Base-by-base conservation (phyloP, 73 alveolate species). In the Paramecium bursaria region DNA sequence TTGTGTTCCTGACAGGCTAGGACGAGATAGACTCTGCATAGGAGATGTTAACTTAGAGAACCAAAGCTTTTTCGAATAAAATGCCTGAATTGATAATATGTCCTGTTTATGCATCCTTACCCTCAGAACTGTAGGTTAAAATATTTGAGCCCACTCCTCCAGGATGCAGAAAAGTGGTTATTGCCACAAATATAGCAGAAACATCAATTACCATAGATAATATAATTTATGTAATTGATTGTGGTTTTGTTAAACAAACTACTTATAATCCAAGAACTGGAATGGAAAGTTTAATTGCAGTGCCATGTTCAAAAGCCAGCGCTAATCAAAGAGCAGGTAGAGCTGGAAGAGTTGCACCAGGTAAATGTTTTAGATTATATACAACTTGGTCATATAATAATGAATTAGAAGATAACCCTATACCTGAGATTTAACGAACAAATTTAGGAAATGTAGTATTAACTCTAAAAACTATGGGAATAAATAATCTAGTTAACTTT, bases 301-400 rank as follows among this genome's bases (percentile, higher is more conserved):
- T 76, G 48, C 94, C 94, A 0, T 74, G 87, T 73, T 88, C 94
- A 4, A 74, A 86, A 25, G 92, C 88, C 4, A 31, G 50, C 47
- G 88, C 87, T 3, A 50, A 79, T 86, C 33, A 74, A 48, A 44
- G 86, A 50, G 97, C 98, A n/a, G 99, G 99, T 9, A 86, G 99
- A 86, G 99, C 99, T 2, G 99, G 98, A 1, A 88, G 99, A 90
- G 99, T 96, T 5, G 95, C 97, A 17, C 99, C 99, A 1, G 99
- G 99, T 25, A 98, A 97, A 88, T 97, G 99, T 86, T 98, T 98
- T 86, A 94, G 99, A 60, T 76, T 98, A 82, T 98, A 94, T 91
- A 96, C 99, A 30, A 90, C 96, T 35, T 95, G 98, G 96, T 91
- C 99, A 19, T 98, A 75, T 85, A 91, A 94, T 75, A 87, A 98